These are phyloP conservation scores for Sporothrix pseudoabietina DNA, from an alignment of 2,329 filamentous ascomycete species.

Conservation along the genomic window DNA sequence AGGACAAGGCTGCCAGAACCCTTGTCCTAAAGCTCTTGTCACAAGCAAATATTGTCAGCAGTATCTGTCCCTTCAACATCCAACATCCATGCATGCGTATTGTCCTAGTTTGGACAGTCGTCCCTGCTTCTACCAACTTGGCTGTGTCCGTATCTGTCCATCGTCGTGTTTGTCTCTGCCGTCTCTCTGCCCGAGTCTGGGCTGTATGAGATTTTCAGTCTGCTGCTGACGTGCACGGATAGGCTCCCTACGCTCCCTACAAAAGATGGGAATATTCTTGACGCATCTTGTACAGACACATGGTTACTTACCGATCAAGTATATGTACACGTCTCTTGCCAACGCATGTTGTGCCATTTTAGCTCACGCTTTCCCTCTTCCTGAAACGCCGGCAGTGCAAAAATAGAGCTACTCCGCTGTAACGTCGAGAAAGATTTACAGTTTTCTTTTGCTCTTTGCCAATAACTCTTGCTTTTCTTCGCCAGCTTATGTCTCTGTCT, in stretches of 20 bases:
- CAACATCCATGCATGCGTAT: background rate
- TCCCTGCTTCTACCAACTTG: background rate
- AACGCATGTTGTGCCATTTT: conserved; percentile 2
- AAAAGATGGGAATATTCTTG: background rate
- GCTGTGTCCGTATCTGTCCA: background rate
- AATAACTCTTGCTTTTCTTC: no score
- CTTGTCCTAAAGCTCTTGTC: background rate
- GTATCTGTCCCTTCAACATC: background rate
- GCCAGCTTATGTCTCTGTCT: background rate
- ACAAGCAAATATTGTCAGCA: background rate
- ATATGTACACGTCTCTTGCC: background rate
- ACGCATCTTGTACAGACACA: background rate
- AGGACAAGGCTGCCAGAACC: background rate
- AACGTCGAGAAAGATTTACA: background rate
- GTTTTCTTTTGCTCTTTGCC: background rate
- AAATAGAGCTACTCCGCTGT: conserved; percentile 2
- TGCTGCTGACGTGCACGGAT: background rate
- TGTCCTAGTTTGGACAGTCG: background rate
- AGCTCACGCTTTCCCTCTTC: background rate
- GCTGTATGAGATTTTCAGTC: background rate
- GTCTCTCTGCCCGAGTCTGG: background rate
- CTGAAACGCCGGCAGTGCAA: conserved; percentile 17
- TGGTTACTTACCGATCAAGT: background rate
- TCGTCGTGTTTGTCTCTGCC: background rate
- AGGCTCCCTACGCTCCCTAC: background rate